Evolutionary conservation across 345 rosid genomes (phyloP).

Genomic region (Orychophragmus violaceus): DNA sequence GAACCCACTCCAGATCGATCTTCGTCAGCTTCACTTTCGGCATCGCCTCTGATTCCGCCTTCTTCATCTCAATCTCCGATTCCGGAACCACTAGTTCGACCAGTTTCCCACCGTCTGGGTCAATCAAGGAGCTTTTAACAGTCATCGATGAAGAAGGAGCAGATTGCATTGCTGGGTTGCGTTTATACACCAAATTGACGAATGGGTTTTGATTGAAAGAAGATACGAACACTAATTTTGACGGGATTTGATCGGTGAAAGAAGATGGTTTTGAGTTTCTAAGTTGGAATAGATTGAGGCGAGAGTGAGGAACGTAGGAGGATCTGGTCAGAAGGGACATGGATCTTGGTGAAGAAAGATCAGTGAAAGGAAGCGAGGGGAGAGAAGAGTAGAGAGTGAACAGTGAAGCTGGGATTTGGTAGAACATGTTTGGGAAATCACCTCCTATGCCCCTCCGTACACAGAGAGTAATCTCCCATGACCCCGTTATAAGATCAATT

Average conservation of each 20-base stretch:
- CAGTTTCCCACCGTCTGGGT: slow-evolving; percentile 83
- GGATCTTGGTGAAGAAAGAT: background rate
- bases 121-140: slow-evolving; percentile 71
- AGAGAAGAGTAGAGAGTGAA: slow-evolving; percentile 20
- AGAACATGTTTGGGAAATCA: slow-evolving; percentile 20
- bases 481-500: too few relatives aligned
- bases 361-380: slow-evolving; percentile 12
- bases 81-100: slow-evolving; percentile 69
- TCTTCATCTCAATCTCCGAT: slow-evolving; percentile 42
- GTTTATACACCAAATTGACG: slow-evolving; percentile 8
- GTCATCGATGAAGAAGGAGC: slow-evolving; percentile 14
- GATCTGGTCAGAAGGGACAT: slow-evolving; percentile 55
- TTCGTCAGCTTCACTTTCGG: slow-evolving; percentile 57
- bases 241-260: slow-evolving; percentile 25
- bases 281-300: slow-evolving; percentile 16
- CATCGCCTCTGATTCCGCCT: slow-evolving; percentile 54
- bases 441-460: too few relatives aligned
- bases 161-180: slow-evolving; percentile 27
- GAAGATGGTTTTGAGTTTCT: slow-evolving; percentile 5
- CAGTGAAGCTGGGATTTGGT: slow-evolving; percentile 25
- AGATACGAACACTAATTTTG: background rate
- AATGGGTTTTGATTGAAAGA: slow-evolving; percentile 41
- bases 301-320: slow-evolving; percentile 19
- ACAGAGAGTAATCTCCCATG: too few relatives aligned
- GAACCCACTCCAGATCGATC: slow-evolving; percentile 94